Base-by-base conservation (phyloP, 495 filamentous ascomycete genomes). In the Poronia punctata region DNA sequence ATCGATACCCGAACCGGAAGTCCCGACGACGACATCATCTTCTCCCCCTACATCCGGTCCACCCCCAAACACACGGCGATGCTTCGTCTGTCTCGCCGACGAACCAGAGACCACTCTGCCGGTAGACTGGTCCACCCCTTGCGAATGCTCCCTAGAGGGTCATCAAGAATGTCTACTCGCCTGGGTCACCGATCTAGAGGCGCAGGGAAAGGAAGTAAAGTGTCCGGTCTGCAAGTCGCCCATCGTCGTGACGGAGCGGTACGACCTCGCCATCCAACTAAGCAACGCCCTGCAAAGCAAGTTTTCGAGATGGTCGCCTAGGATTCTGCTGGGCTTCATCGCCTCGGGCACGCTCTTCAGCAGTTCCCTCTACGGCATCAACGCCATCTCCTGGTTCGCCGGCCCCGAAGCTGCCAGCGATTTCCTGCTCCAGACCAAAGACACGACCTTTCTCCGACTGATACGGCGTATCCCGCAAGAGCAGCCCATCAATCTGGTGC, bases 61-160 rank as follows among this genome's bases (percentile, higher is more conserved):
- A 31, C 41, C 52, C 7, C 43, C 45, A 10, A 52, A 63, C 45
- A 60, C 82, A 18, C 79, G 78, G 23, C 81, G 80, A 62, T 98
- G 92, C 62, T 96, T 87, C 83, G 89, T 98, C 53, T 98, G 92
- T 66, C 85, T 92, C 53, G 74, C 74, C 38, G 86, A 90, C 48
- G 80, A 88, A 46, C 88, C 80, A 16, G 86, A 95, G 48, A 69
- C 74, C 26, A 67, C 76, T 4, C 48, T 55, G 0, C 78, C 78
- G 16, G 58, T 69, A n/a, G 72, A 82, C 54, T 97, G 90, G 88
- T 79, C 84, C 12, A 82, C 76, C 15, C 87, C 92, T 6, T 98
- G 92, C 60, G 82, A 80, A 0, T 98, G 92, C 64, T 84, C 82
- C 15, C 67, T 98, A 22, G 83, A 83, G 36, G 92, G 90, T 2